Evolutionary conservation across 2,329 filamentous ascomycete species (phyloP), one percentile per base, ranked within the genome.

Genomic region (Helotiales sp.): DNA sequence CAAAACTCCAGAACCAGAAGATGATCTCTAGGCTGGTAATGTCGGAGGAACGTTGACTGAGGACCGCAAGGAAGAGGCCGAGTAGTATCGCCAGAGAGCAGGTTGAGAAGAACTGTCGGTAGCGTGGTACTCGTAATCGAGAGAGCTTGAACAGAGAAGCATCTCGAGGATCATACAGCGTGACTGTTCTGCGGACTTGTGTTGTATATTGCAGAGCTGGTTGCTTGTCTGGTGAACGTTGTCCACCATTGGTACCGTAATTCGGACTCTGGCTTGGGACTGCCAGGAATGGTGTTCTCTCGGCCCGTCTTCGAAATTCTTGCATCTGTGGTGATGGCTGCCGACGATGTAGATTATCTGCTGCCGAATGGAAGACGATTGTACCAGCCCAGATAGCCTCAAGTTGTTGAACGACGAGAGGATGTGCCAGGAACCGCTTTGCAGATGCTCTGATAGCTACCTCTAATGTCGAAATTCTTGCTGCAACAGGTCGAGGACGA

Each of bases 1-100:
- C 93, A 25, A 91, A 91, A 70, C 91, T 96, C 93, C 93, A 98
- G 73, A 97, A 91, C 93, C 93, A 98, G 74, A 98, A 97, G 12
- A 96, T 73, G 15, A 97, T 78, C 72, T 98, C 93, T 9, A 97
- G 77, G 0, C 84, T 83, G 1, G 91, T 96, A 67, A 98, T 96
- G 52, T 87, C 82, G 54, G 87, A 81, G 2, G 91, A 93, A 58
- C 90, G 84, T 69, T 90, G 79, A 10, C 83, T 77, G 3, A 97
- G 81, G 9, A 98, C 92, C 9, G 91, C 88, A 17, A 97, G 77
- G 71, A 96, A 97, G 10, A 97, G 80, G 13, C 85, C 88, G 36
- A 97, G 87, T 70, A 98, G 80, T 46, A 96, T 84, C 22, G 90
- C 90, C 55, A 96, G 87, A 2, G 93, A 97, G 56, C 92, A 76